Percentiles rank a stretch among this genome's conserved stretches.
Conservation (phyloP, 345 rosid genomes). For the Rhodamnia argentea region DNA sequence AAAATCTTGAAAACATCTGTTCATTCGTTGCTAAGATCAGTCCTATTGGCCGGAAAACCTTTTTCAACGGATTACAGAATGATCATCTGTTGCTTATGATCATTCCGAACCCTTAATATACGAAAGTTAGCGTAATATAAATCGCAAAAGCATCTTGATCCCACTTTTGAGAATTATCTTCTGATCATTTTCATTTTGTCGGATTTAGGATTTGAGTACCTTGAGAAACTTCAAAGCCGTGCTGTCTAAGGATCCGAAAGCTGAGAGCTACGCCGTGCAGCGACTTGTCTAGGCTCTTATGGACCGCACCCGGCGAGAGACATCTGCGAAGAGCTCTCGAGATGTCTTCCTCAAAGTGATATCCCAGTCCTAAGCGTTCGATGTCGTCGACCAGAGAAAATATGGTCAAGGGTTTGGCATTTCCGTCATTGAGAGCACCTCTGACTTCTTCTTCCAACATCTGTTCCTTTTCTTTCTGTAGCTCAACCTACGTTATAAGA, state of each 20-base stretch:
- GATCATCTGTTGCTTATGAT: neutral
- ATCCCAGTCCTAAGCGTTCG: constrained; percentile 24
- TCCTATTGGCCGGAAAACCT: neutral
- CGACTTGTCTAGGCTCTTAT: neutral
- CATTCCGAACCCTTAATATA: neutral
- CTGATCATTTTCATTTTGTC: neutral
- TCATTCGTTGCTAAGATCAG: neutral
- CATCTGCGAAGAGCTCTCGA: constrained; percentile 5
- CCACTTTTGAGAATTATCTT: neutral
- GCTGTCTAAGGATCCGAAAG: constrained; percentile 37
- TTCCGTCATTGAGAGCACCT: constrained; percentile 1
- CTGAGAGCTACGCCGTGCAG: constrained; percentile 22
- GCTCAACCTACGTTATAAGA: neutral
- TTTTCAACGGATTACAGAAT: neutral
- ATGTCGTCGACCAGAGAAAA: constrained; percentile 34
- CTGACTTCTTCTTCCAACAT: constrained; percentile 20
- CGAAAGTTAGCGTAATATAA: neutral
- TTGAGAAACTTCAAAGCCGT: constrained; percentile 24
- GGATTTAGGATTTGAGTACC: constrained; percentile 7
- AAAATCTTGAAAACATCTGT: constrained; percentile 25
- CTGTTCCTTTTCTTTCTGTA: neutral
- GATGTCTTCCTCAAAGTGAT: constrained; percentile 23
- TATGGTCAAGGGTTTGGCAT: neutral
- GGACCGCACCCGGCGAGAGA: neutral
- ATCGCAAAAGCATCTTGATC: neutral